A percentile compares a stretch with the other conserved stretches of the same genome.
phyloP scores from a whole-genome alignment of 352 stramenopile genomes.

The Phytophthora macrochlamydospora region DNA sequence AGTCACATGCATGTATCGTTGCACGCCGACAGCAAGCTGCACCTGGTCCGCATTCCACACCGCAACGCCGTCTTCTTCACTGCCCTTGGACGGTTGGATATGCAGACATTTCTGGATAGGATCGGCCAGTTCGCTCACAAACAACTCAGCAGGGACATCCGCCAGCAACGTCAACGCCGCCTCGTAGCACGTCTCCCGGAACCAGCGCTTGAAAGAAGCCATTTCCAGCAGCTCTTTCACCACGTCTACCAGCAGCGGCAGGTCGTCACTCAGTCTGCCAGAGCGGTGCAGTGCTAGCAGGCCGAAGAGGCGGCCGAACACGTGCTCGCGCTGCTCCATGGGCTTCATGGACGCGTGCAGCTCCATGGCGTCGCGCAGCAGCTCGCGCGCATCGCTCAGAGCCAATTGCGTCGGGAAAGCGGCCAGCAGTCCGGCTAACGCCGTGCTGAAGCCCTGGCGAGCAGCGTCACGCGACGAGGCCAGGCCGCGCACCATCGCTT shows the following conservation, averaged over 20 bases:
- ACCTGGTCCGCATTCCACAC: slow-evolving; percentile 82
- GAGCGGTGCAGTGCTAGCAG: slow-evolving; percentile 85
- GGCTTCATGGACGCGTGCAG: slow-evolving; percentile 86
- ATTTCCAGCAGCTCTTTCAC: slow-evolving; percentile 86
- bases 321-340: slow-evolving; percentile 92
- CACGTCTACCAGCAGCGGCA: slow-evolving; percentile 45
- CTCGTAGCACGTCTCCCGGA: slow-evolving; percentile 82
- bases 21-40: slow-evolving; percentile 70
- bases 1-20: slow-evolving; percentile 64
- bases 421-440: slow-evolving; percentile 70
- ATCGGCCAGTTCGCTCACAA: slow-evolving; percentile 41
- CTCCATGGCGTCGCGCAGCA: slow-evolving; percentile 81
- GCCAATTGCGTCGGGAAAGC: slow-evolving; percentile 48
- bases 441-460: slow-evolving; percentile 90
- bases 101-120: slow-evolving; percentile 32
- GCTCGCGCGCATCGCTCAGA: slow-evolving; percentile 56
- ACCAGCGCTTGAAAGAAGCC: slow-evolving; percentile 87
- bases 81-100: slow-evolving; percentile 35
- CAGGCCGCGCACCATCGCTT: slow-evolving; percentile 91
- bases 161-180: slow-evolving; percentile 62
- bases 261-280: slow-evolving; percentile 55
- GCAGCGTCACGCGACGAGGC: slow-evolving; percentile 89
- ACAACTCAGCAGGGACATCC: slow-evolving; percentile 52
- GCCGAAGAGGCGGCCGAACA: slow-evolving; percentile 91
- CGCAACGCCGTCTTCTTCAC: slow-evolving; percentile 42